Percentiles rank a stretch among this genome's conserved stretches.
phyloP scores from a whole-genome alignment of 805 yeast genomes.

The Metschnikowia continentalis region DNA sequence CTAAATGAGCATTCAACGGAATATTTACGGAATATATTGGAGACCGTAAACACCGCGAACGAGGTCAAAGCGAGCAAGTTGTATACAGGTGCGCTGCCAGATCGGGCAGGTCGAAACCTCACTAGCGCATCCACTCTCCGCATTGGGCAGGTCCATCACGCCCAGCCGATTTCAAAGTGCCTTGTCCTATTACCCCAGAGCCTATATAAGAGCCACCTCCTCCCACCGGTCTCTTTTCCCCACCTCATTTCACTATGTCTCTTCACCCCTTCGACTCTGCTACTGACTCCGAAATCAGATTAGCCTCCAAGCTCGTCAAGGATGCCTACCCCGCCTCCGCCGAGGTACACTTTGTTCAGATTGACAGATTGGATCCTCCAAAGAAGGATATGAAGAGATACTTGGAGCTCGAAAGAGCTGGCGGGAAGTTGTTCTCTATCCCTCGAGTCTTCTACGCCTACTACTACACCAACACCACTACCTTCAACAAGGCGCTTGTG shows the following conservation, averaged over 20 bases:
- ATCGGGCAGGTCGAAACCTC: slow-evolving; percentile 1
- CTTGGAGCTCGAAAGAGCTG: slow-evolving; percentile 59
- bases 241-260: slow-evolving; percentile 4
- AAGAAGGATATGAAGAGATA: slow-evolving; percentile 65
- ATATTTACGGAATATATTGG: neutral
- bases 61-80: too few species aligned
- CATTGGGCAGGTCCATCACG: slow-evolving; percentile 10
- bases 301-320: slow-evolving; percentile 57
- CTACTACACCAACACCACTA: slow-evolving; percentile 54
- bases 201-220: neutral
- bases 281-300: slow-evolving; percentile 53
- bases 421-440: slow-evolving; percentile 48
- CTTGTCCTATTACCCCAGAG: neutral
- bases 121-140: slow-evolving; percentile 6
- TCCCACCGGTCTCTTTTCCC: neutral
- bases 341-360: slow-evolving; percentile 58
- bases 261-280: slow-evolving; percentile 59
- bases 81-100: neutral
- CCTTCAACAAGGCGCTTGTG: slow-evolving; percentile 67
- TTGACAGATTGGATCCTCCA: slow-evolving; percentile 75
- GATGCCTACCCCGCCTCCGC: slow-evolving; percentile 49
- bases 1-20: too few species aligned
- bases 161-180: neutral
- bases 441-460: slow-evolving; percentile 66
- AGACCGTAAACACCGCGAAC: too few species aligned